These are phyloP conservation scores for Bimuria novae-zelandiae DNA, from an alignment of 2,329 filamentous ascomycete species.

Conservation along the genomic window DNA sequence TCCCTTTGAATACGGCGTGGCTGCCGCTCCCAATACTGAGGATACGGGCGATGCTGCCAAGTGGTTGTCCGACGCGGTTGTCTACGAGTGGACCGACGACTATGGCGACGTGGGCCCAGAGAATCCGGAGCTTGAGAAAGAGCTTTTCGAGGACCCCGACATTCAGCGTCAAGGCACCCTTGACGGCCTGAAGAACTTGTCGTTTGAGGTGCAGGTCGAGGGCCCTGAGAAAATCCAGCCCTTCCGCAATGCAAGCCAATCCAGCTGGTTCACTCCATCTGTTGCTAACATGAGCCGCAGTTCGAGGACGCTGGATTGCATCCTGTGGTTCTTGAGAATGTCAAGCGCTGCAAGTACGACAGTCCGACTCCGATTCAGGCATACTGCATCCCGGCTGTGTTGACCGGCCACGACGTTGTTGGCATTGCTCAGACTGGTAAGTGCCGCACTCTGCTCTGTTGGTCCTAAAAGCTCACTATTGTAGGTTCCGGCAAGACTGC, in stretches of 20 bases:
- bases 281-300: constrained; percentile 31
- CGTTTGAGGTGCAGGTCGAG: constrained; percentile 58
- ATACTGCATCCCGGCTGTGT: constrained; percentile 80
- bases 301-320: constrained; percentile 84
- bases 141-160: constrained; percentile 69
- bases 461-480: constrained; percentile 5
- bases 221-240: constrained; percentile 54
- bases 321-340: constrained; percentile 78
- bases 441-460: constrained; percentile 30
- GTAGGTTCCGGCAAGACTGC: constrained; percentile 97
- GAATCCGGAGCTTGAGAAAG: constrained; percentile 70
- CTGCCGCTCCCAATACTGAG: not conserved
- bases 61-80: constrained; percentile 62
- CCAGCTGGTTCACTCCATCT: not conserved
- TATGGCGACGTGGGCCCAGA: constrained; percentile 82
- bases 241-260: constrained; percentile 54
- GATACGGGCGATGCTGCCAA: constrained; percentile 26
- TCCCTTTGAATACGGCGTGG: constrained; percentile 29
- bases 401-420: constrained; percentile 79
- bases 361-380: constrained; percentile 84
- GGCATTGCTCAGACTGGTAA: constrained; percentile 90
- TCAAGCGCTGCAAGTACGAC: constrained; percentile 71
- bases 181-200: constrained; percentile 65
- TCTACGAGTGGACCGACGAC: constrained; percentile 86
- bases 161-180: constrained; percentile 56